Base-by-base conservation (phyloP, 192 early-diverging fungal species). In the Mortierella antarctica region DNA sequence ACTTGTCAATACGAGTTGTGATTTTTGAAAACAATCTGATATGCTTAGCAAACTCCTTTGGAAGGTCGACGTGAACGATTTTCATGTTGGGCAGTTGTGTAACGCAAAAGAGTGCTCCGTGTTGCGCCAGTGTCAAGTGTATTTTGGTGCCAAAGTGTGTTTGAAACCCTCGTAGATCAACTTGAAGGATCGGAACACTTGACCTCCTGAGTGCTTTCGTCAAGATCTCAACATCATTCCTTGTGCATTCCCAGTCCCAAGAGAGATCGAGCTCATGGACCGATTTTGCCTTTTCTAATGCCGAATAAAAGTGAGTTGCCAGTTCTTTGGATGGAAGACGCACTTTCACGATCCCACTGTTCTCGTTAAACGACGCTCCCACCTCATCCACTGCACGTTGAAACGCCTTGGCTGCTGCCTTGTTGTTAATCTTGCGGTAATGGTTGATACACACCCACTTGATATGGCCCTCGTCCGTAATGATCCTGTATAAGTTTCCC, bases 391-490 rank as follows among this genome's bases (percentile, higher is more conserved):
- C 50, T 39, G 56, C 49, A 15, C 62, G 41, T 18, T 41, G 58
- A 2, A 71, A 42, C 18, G 31, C 54, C 23, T 62, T 58, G 42
- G 60, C 56, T 40, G 54, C 5, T 20, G 6, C 23, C 42, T 71
- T 51, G 23, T 62, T 49, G 41, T 72, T 42, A 31, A 41, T 41
- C 21, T 41, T 48, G n/a, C 62, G 54, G 62, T 57, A 72, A 17
- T 72, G 70, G 17, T 72, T 47, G 39, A 8, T 53, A 13, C 70
- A 72, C 10, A 72, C 70, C 70, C 70, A 72, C 51, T 72, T 72
- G 62, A 72, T 62, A 45, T 72, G 62, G 14, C 70, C 70, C 18
- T 50, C 54, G 0, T 15, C 18, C 39, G 70, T 65, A 7, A 48
- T 57, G 53, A 72, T 65, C 14, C 70, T 51, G 45, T 64, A 72